Percentiles rank a stretch among this genome's conserved stretches.
Conservation (phyloP, 2,329 filamentous ascomycete species). For the Drechslerella coelobrocha region DNA sequence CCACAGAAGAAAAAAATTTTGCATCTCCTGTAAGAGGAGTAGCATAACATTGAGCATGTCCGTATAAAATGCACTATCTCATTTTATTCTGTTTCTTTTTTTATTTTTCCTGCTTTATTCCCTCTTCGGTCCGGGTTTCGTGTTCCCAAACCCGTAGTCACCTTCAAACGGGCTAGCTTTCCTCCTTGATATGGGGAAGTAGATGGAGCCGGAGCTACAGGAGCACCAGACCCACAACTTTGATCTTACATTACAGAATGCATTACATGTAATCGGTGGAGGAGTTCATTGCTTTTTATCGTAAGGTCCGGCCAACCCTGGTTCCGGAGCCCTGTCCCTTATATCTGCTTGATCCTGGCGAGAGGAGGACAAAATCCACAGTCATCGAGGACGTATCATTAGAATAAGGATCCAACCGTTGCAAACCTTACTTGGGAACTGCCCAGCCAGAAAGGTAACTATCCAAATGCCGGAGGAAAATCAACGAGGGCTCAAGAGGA, state of each 20-base stretch:
- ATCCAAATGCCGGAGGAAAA: too few species aligned
- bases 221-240: conserved; percentile 39
- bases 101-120: conserved; percentile 12
- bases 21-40: neutral
- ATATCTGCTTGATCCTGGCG: conserved; percentile 45
- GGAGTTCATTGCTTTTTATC: conserved; percentile 51
- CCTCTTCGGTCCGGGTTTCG: conserved; percentile 29
- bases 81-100: conserved; percentile 3
- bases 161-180: conserved; percentile 40
- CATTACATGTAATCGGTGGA: conserved; percentile 47
- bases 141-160: conserved; percentile 46
- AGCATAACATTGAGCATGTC: neutral
- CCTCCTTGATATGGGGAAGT: conserved; percentile 46
- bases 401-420: conserved; percentile 25
- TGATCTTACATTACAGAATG: conserved; percentile 43
- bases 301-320: conserved; percentile 50
- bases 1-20: conserved; percentile 38
- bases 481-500: conserved; percentile 4
- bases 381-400: conserved; percentile 13
- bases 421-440: too few species aligned
- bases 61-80: neutral
- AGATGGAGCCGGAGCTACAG: conserved; percentile 45
- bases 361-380: conserved; percentile 32
- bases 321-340: conserved; percentile 47
- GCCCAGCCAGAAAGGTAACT: too few species aligned